Evolutionary conservation across 2,329 filamentous ascomycete species (phyloP).

Genomic region (Immersiporthe knoxdaviesiana): DNA sequence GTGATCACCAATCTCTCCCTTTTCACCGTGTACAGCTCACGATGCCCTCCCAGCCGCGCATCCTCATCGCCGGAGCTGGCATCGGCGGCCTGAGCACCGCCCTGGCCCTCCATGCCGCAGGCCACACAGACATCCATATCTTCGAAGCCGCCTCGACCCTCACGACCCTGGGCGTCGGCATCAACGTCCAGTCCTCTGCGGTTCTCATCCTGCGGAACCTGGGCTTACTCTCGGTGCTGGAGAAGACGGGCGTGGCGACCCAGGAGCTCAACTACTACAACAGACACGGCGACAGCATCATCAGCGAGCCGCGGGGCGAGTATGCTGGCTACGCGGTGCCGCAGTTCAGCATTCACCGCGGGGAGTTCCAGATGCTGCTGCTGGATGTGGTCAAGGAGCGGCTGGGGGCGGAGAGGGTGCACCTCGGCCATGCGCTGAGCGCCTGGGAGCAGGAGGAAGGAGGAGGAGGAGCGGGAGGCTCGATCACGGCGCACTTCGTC

Average conservation of each 20-base stretch:
- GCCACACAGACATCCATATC: conserved; percentile 46
- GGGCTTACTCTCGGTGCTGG: conserved; percentile 44
- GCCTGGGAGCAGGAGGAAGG: conserved; percentile 40
- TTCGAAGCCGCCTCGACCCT: conserved; percentile 47
- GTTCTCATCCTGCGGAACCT: conserved; percentile 49
- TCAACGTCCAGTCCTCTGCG: conserved; percentile 51
- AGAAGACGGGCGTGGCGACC: conserved; percentile 45
- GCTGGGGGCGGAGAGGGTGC: conserved; percentile 43
- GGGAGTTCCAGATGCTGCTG: conserved; percentile 49
- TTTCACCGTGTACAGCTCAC: background rate
- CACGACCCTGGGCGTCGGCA: conserved; percentile 48
- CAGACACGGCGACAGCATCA: conserved; percentile 46
- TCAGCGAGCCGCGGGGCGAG: conserved; percentile 46
- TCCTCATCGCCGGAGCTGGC: conserved; percentile 38
- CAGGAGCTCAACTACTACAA: conserved; percentile 50
- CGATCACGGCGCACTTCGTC: conserved; percentile 44
- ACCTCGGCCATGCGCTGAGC: conserved; percentile 44
- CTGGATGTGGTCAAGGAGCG: conserved; percentile 46
- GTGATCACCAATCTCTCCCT: background rate
- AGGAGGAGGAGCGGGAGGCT: conserved; percentile 25
- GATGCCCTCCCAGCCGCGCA: conserved; percentile 31
- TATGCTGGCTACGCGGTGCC: conserved; percentile 46
- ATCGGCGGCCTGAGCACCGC: conserved; percentile 37
- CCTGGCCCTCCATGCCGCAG: conserved; percentile 37
- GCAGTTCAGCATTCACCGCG: conserved; percentile 50